These are phyloP conservation scores for Suillus ampliporus DNA, from an alignment of 768 basidiomycete species.

Conservation along the genomic window DNA sequence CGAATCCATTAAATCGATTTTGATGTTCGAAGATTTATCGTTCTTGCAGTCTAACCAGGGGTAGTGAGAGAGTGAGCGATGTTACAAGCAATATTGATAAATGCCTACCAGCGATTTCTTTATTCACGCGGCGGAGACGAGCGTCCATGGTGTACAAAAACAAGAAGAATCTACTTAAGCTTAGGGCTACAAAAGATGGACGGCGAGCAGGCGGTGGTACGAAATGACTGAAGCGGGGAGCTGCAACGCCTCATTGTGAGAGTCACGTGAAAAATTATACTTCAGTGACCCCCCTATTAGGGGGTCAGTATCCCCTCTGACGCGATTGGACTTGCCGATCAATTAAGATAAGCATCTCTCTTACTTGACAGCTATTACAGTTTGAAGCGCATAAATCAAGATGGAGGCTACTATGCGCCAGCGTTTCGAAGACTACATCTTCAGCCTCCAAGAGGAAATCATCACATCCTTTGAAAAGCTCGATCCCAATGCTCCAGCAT, in stretches of 20 bases:
- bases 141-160: conserved; percentile 70
- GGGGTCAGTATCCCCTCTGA: not conserved
- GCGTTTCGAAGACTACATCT: conserved; percentile 78
- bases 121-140: conserved; percentile 87
- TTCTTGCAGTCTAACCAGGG: conserved; percentile 84
- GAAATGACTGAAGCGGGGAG: not conserved
- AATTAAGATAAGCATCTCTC: not conserved
- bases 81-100: not conserved
- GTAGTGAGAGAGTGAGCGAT: conserved; percentile 8
- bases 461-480: conserved; percentile 77
- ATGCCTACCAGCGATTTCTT: conserved; percentile 83
- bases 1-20: conserved; percentile 85
- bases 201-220: not conserved
- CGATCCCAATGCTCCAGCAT: conserved; percentile 71
- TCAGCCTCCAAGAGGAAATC: conserved; percentile 78
- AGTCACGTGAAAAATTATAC: conserved; percentile 25
- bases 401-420: conserved; percentile 61
- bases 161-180: conserved; percentile 1
- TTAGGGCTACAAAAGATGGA: not conserved
- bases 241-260: not conserved
- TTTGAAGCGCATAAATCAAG: conserved; percentile 16
- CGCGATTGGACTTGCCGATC: too few relatives aligned
- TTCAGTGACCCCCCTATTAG: not conserved
- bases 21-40: conserved; percentile 88
- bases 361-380: not conserved